Conservation (phyloP, 495 filamentous ascomycete species). For the Lepraria neglecta region DNA sequence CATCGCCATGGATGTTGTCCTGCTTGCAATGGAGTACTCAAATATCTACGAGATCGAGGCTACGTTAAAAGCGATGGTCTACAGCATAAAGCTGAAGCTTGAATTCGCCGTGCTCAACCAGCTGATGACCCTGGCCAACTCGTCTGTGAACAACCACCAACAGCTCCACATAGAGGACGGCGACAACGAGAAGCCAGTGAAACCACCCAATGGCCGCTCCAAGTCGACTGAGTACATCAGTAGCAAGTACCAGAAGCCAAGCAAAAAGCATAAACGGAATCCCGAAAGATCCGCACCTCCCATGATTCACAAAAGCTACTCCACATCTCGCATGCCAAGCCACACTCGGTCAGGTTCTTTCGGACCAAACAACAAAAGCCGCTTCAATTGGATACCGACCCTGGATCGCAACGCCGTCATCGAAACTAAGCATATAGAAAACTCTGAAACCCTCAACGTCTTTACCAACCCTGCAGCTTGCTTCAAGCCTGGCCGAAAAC, state of each 20-base stretch:
- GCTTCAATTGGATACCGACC: conserved; percentile 28
- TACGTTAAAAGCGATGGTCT: conserved; percentile 50
- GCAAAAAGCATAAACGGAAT: conserved; percentile 11
- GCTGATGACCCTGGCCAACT: conserved; percentile 35
- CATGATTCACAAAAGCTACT: conserved; percentile 18
- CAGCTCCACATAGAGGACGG: conserved; percentile 27
- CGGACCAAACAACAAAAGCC: conserved; percentile 21
- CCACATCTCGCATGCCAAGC: conserved; percentile 18
- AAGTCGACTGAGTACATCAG: conserved; percentile 29
- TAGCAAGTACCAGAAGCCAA: conserved; percentile 25
- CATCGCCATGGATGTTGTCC: conserved; percentile 45
- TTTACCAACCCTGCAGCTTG: conserved; percentile 29
- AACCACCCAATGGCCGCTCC: conserved; percentile 23
- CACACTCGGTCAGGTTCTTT: conserved; percentile 18
- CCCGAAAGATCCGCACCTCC: conserved; percentile 12
- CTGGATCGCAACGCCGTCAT: conserved; percentile 25
- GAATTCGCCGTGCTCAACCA: conserved; percentile 57
- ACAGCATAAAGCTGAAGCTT: conserved; percentile 60
- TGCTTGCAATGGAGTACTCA: conserved; percentile 47
- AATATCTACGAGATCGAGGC: conserved; percentile 50
- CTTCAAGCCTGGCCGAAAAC: conserved; percentile 21
- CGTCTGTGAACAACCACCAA: conserved; percentile 27
- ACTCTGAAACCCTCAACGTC: conserved; percentile 22
- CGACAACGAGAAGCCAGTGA: conserved; percentile 16
- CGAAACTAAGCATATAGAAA: conserved; percentile 24